Conservation (phyloP, 331 rosid genomes). For the Cydonia oblonga region DNA sequence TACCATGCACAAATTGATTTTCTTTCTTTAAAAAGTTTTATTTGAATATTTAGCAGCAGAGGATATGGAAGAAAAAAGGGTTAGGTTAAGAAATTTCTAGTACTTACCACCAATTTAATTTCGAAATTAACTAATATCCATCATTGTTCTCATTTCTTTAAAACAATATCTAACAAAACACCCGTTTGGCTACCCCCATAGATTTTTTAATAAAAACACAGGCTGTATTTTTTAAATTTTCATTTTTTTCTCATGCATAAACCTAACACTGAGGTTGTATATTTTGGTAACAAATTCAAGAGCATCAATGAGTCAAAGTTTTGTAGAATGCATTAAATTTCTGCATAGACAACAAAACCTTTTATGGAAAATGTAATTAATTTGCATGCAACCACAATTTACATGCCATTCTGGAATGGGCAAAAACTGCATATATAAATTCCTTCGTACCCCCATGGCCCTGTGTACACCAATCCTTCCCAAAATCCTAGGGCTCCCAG, state of each 20-base stretch:
- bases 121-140: neutral
- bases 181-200: neutral
- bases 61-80: neutral
- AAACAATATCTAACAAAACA: too few species aligned
- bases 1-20: neutral
- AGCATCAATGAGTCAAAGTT: constrained; percentile 6
- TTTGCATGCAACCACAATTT: neutral
- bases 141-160: neutral
- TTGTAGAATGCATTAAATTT: constrained; percentile 5
- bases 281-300: neutral
- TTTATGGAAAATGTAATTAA: constrained; percentile 2
- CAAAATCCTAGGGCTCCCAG: neutral
- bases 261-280: neutral
- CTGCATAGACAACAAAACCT: neutral
- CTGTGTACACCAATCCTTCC: neutral
- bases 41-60: neutral
- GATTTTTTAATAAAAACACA: neutral
- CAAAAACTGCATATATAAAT: neutral
- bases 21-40: neutral
- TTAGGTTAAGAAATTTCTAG: neutral
- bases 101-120: neutral
- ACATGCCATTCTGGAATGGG: neutral
- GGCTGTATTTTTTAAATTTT: neutral
- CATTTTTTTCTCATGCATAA: neutral
- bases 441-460: neutral